Conservation (phyloP, 208 protist species). For the Acanthamoeba castellanii region DNA sequence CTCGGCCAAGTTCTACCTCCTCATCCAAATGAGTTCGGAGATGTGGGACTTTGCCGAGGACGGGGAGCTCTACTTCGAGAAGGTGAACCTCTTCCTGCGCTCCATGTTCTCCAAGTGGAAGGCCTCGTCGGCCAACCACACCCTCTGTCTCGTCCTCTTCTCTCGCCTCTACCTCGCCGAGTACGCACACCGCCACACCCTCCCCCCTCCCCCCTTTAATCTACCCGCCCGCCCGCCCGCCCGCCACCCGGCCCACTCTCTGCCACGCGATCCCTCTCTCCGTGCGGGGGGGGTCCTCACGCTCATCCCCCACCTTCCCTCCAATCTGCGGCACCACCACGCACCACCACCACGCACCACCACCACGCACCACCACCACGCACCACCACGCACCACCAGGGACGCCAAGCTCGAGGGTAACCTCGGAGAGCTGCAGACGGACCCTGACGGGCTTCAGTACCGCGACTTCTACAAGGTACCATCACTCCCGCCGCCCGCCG, state of each 20-base stretch:
- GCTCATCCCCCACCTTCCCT: no score
- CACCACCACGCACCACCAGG: no score
- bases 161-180: constrained; percentile 37
- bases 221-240: no score
- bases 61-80: constrained; percentile 88
- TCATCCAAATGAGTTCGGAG: constrained; percentile 89
- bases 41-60: constrained; percentile 89
- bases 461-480: constrained; percentile 74
- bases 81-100: constrained; percentile 78
- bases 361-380: no score
- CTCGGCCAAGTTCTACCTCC: constrained; percentile 85
- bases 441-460: constrained; percentile 47
- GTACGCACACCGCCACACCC: background rate
- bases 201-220: background rate
- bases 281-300: no score
- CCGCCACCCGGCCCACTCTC: no score
- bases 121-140: constrained; percentile 21
- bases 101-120: constrained; percentile 79
- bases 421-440: background rate
- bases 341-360: no score
- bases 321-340: no score
- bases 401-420: background rate
- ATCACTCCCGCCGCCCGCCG: no score
- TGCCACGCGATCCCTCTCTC: no score
- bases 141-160: constrained; percentile 54